Conservation (phyloP, 2,329 filamentous ascomycete species). For the Fusarium liriodendri region DNA sequence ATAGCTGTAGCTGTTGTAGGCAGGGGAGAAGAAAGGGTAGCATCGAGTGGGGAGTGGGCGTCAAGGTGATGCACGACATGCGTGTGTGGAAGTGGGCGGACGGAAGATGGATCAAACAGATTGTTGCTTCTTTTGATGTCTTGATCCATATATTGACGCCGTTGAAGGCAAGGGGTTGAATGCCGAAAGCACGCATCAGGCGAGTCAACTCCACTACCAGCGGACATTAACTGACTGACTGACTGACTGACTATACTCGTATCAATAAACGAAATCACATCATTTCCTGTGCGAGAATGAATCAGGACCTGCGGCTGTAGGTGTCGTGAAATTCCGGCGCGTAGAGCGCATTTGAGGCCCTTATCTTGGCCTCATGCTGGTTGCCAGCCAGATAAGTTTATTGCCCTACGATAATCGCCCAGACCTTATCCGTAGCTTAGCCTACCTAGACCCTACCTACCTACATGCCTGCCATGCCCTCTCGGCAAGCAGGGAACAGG, state of each 20-base stretch:
- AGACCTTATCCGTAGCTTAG: constrained; percentile 5
- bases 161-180: background rate
- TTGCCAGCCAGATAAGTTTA: background rate
- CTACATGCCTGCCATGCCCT: background rate
- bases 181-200: background rate
- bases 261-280: background rate
- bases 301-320: background rate
- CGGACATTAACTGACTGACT: background rate
- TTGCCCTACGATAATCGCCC: background rate
- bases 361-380: background rate
- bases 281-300: background rate
- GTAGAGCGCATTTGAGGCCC: constrained; percentile 13
- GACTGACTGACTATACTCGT: background rate
- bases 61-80: constrained; percentile 10
- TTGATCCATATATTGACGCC: background rate
- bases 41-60: constrained; percentile 12
- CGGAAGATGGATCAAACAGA: background rate
- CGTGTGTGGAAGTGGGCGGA: background rate
- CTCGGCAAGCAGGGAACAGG: background rate
- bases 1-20: background rate
- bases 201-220: background rate
- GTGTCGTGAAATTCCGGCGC: constrained; percentile 8
- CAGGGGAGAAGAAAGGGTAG: constrained; percentile 1
- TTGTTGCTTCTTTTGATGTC: background rate
- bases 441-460: background rate